Base-by-base conservation (phyloP, 768 basidiomycete species). In the Pseudohyphozyma bogoriensis region DNA sequence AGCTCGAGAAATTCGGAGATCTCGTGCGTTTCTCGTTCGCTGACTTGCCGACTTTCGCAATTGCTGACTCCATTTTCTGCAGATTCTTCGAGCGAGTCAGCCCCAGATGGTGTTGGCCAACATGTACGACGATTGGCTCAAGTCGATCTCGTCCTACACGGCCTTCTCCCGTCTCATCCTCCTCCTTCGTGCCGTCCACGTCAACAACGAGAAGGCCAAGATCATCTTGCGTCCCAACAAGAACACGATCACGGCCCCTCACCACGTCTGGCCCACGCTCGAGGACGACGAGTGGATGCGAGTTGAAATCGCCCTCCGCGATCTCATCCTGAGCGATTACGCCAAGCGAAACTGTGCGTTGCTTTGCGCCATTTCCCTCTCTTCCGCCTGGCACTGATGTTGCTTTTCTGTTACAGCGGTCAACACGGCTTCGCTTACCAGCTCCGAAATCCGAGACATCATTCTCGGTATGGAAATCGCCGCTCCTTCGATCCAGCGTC, bases 1-100 rank as follows among this genome's bases (percentile, higher is more conserved):
- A 97, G 79, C 92, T 97, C 86, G 95, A 99, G 81, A 96, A 97
- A 76, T 97, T 99, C 68, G 95, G 95, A 77, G 95, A 99, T 73
- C 78, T 99, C 63, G 96, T 96, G 66, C 74, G 96, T 73, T 85
- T 85, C 71, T 54, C 79, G 69, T 35, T n/a, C 28, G 28, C 47
- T n/a, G n/a, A n/a, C n/a, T 16, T 11, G 37, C 55, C 46, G 12
- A 20, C 32, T n/a, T n/a, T n/a, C n/a, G 40, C 18, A 44, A 40
- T 56, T 36, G 4, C 58, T 55, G 22, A 28, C 33, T 37, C 32
- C 7, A 15, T 9, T 42, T 45, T 58, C 9, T 31, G 26, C 55
- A 28, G 65, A 67, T 68, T n/a, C 40, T 70, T 84, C 87, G 91
- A 60, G 91, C 93, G 32, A 96, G 88, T 18, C 93, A 99, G 78